Conservation (phyloP, 768 basidiomycete genomes). For the Amanita pallidorosea region DNA sequence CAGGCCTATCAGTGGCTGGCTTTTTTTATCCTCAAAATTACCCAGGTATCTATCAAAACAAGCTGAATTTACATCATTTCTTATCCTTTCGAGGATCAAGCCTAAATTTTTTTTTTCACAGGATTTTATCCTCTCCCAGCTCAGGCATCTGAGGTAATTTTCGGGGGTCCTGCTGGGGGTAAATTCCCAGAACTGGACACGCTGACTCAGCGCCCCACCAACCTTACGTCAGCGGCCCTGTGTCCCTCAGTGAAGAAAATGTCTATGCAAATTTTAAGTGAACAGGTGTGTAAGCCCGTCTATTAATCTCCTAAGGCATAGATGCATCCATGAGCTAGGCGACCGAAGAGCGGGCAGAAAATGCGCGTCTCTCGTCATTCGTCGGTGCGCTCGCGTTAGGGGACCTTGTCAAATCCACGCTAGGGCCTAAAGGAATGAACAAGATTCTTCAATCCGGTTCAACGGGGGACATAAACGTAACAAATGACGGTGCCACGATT, state of each 20-base stretch:
- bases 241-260: not conserved
- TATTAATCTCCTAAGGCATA: not conserved
- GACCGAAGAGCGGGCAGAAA: conserved; percentile 93
- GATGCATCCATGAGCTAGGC: conserved; percentile 30
- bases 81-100: too few relatives aligned
- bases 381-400: conserved; percentile 96
- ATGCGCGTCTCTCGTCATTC: conserved; percentile 96
- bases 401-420: conserved; percentile 96
- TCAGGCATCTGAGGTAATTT: too few relatives aligned
- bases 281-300: conserved; percentile 10
- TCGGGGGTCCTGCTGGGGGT: too few relatives aligned
- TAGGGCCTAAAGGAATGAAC: conserved; percentile 99
- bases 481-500: conserved; percentile 98
- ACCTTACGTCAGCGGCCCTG: too few relatives aligned
- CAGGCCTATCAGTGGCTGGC: too few relatives aligned
- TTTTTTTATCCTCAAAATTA: too few relatives aligned
- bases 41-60: too few relatives aligned
- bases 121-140: too few relatives aligned
- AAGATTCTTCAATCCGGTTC: conserved; percentile 94
- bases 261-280: conserved; percentile 19
- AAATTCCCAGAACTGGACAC: too few relatives aligned
- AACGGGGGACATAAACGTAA: conserved; percentile 88
- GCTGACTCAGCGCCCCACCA: too few relatives aligned
- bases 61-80: too few relatives aligned
- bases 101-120: too few relatives aligned